These are phyloP conservation scores for Plasmodium adleri DNA, from an alignment of 169 alveolate genomes.

Conservation along the genomic window DNA sequence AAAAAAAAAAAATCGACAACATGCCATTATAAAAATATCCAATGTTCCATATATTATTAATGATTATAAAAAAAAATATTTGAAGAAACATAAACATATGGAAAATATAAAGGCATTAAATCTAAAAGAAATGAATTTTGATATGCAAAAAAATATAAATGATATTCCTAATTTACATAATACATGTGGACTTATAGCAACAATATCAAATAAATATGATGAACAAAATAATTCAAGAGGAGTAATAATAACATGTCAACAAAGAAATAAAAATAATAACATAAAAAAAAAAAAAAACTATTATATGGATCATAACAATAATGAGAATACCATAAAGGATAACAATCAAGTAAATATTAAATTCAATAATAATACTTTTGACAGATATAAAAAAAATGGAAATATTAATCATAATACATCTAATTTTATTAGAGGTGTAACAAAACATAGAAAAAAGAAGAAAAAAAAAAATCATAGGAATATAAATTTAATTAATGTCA, in stretches of 20 bases:
- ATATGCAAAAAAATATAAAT: slow-evolving; percentile 4
- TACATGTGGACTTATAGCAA: slow-evolving; percentile 44
- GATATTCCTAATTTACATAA: slow-evolving; percentile 19
- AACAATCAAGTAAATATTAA: neutral
- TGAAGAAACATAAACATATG: neutral
- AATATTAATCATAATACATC: neutral
- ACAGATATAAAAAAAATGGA: neutral
- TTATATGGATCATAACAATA: neutral
- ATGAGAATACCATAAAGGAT: neutral
- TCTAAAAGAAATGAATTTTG: neutral
- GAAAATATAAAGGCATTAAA: neutral
- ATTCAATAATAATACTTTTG: neutral
- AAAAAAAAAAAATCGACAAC: slow-evolving; percentile 1
- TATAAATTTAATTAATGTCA: neutral
- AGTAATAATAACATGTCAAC: slow-evolving; percentile 9
- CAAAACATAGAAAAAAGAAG: neutral
- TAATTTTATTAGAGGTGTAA: neutral
- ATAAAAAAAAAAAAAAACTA: neutral
- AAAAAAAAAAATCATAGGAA: neutral
- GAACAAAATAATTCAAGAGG: slow-evolving; percentile 24
- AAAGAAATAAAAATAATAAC: neutral
- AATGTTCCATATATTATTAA: slow-evolving; percentile 15
- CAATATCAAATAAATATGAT: slow-evolving; percentile 19
- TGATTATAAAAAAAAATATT: slow-evolving; percentile 7
- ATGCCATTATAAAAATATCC: slow-evolving; percentile 35